Base-by-base conservation (phyloP, 768 basidiomycete species). In the Boletus subcaerulescens region DNA sequence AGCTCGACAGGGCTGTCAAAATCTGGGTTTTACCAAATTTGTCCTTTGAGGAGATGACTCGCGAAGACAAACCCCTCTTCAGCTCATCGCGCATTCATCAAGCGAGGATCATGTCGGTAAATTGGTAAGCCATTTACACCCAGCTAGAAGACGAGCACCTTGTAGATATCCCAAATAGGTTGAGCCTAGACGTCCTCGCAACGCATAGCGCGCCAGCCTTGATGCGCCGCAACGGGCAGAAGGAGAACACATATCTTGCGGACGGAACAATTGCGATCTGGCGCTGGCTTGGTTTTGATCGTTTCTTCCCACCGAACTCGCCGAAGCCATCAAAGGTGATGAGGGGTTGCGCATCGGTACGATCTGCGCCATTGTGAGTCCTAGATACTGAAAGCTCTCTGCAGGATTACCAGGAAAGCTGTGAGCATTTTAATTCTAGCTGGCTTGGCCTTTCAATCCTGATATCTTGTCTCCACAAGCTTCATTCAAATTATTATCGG, bases 21-120 rank as follows among this genome's bases (percentile, higher is more conserved):
- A 88, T 92, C 7, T 92, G 90, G 90, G 73, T 77, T 44, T 69
- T 86, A 18, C 77, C 80, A 24, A 70, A 67, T 3, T 72, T 68
- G 33, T 65, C 73, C 18, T 50, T 57, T 3, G 67, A 74, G n/a
- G 57, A 66, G 47, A 71, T 84, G 47, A 71, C 74, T 45, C 76
- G 87, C 33, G 84, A 86, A 65, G 89, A 91, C 56, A 91, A 90
- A 56, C 89, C 90, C 0, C 65, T 92, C 3, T 91, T 90, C 64
- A 86, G 84, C 59, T 87, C 81, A 40, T 76, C 79, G 26, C 72
- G 76, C 31, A 75, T 92, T 13, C 89, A 91, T 60, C 82, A 80
- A 59, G 81, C 85, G 15, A 76, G 83, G 10, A 79, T 89, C 2
- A 65, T 84, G 18, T 86, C 86, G 3, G 73, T 91, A 2, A 69